Base-by-base conservation (phyloP, 129 eudicot species). In the Solidago caesia region DNA sequence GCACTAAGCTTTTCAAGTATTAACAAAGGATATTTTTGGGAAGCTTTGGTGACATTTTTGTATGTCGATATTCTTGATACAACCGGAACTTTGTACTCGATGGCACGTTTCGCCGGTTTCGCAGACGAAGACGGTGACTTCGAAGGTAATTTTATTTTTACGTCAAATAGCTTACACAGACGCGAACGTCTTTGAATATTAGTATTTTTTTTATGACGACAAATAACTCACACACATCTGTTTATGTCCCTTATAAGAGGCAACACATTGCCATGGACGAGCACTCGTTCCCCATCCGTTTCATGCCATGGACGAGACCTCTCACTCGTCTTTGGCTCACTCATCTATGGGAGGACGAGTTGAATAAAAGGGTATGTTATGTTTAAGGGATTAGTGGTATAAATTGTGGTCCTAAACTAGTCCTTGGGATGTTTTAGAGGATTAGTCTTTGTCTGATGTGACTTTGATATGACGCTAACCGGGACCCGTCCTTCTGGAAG, bases 21-120 rank as follows among this genome's bases (percentile, higher is more conserved):
- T 16, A 82, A 83, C 21, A 83, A 84, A 71, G 89, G 87, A 8
- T 71, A 69, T 43, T 92, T 92, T 44, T 92, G 98, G 98, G 98
- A 89, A 72, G 98, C 98, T 1, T 67, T 92, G 7, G 55, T 92
- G 1, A 92, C 96, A 0, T 90, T 92, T 51, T 81, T 92, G 1
- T 92, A 93, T 84, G 96, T 94, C 0, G 98, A 94, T 21, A 85
- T 94, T 5, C 70, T 90, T 6, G 98, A 94, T 59, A 90, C 97
- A 2, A 94, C 98, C 5, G 98, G 97, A 3, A 93, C 97, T 0
- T 77, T 93, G 0, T 88, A 88, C 15, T 84, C 98, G 0, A 90
- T 93, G 98, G 98, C 98, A 0, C 81, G 92, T 0, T 93, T 90
- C 81, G 98, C 98, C 3, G 98, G 98, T 0, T 88, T 90, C 71